Conservation (phyloP, 2,329 filamentous ascomycete genomes). For the Onygenales sp. region DNA sequence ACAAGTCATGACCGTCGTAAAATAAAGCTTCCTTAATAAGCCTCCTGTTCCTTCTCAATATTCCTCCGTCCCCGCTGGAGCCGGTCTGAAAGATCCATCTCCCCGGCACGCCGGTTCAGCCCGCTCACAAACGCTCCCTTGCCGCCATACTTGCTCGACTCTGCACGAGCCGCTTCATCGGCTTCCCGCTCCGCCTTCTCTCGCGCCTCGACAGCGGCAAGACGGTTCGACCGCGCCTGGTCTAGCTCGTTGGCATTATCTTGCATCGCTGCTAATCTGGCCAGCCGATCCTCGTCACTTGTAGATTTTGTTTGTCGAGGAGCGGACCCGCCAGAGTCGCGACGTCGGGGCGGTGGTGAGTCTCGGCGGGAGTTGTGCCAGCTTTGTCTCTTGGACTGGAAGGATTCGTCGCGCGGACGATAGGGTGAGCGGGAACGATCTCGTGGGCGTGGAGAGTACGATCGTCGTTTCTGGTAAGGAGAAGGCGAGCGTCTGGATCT, state of each 20-base stretch:
- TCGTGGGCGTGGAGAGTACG: constrained; percentile 13
- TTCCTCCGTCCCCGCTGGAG: constrained; percentile 28
- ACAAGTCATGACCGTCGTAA: not conserved
- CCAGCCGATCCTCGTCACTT: constrained; percentile 40
- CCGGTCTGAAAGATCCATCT: constrained; percentile 34
- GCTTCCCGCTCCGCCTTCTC: constrained; percentile 56
- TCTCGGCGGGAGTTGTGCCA: constrained; percentile 19
- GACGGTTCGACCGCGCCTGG: constrained; percentile 53
- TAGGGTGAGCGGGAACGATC: constrained; percentile 30
- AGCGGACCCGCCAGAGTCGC: constrained; percentile 5
- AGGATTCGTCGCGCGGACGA: constrained; percentile 22
- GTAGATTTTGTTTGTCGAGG: constrained; percentile 2
- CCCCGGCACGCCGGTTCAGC: constrained; percentile 48
- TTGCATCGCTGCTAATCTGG: constrained; percentile 63
- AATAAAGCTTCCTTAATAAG: constrained; percentile 23
- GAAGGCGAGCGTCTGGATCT: constrained; percentile 13
- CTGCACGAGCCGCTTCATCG: constrained; percentile 53
- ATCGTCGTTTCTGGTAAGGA: constrained; percentile 14
- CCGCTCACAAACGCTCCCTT: constrained; percentile 56
- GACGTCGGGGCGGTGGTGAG: constrained; percentile 8
- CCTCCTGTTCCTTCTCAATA: constrained; percentile 23
- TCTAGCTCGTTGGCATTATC: constrained; percentile 59
- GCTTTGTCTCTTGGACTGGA: constrained; percentile 21
- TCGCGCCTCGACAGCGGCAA: constrained; percentile 55
- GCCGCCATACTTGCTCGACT: constrained; percentile 52